Base-by-base conservation (phyloP, 2,329 filamentous ascomycete genomes). In the Bipolaris sorokiniana region DNA sequence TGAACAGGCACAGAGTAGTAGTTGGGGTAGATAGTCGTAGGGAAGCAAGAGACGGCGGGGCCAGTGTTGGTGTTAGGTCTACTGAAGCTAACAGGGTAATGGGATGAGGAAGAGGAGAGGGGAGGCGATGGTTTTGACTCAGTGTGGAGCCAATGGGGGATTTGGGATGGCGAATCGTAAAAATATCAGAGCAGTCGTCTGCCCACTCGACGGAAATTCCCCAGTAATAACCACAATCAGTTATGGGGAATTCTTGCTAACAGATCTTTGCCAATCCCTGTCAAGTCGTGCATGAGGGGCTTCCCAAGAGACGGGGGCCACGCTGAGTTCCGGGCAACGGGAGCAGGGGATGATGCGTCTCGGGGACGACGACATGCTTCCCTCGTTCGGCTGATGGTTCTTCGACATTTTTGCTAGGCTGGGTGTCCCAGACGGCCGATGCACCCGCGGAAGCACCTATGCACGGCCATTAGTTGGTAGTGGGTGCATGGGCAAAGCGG, bases 371-470 rank as follows among this genome's bases (percentile, higher is more conserved):
- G 65, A 69, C 63, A 74, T 74, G 70, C 69, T 70, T 66, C 67
- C 67, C 63, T 71, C 67, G 74, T 77, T 77, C 74, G 74, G 74
- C 74, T 77, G 73, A 76, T 77, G 54, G 73, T 77, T 77, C 74
- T 73, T 69, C 47, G 70, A 64, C 64, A 67, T 59, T 65, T 56
- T 57, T 64, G 69, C 66, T 62, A 65, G 64, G 65, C 64, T 63
- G 57, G 59, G 59, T 60, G 46, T 69, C 67, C 66, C 63, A 70
- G 68, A 69, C 62, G 64, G 66, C 69, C 68, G 64, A 68, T 66
- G 71, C 70, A 70, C 68, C 71, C 69, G 71, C 71, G 67, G 70
- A 65, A 66, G 66, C 48, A 56, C 48, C 42, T 65, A 72, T 72
- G 72, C 71, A 72, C 69, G 64, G 62, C 68, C 63, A 56, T 56